Evolutionary conservation across 2,329 filamentous ascomycete genomes (phyloP).

Genomic region (Stachybotrys chlorohalonatus): DNA sequence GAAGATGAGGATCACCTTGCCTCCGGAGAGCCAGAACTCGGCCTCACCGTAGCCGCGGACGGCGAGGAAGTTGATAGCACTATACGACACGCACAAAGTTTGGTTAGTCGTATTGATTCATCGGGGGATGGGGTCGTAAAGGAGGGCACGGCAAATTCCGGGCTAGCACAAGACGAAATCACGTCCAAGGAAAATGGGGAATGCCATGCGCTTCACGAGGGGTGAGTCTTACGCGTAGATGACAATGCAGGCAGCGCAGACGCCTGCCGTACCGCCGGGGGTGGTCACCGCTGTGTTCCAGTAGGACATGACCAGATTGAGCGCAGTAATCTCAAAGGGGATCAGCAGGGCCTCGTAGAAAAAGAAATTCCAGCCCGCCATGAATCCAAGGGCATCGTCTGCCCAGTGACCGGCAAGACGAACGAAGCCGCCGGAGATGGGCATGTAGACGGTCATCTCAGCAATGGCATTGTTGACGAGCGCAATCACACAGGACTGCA

Average conservation of each 20-base stretch:
- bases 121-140: constrained; percentile 1
- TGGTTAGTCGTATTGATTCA: constrained; percentile 13
- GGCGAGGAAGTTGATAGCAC: constrained; percentile 53
- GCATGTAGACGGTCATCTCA: constrained; percentile 56
- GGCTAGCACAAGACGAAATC: constrained; percentile 1
- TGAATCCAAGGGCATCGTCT: constrained; percentile 55
- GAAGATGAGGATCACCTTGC: constrained; percentile 58
- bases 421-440: constrained; percentile 54
- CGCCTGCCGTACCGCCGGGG: constrained; percentile 57
- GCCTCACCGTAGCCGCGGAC: constrained; percentile 61
- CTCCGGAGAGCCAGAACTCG: constrained; percentile 58
- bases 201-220: background rate
- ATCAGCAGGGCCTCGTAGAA: constrained; percentile 34
- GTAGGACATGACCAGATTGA: constrained; percentile 32
- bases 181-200: constrained; percentile 3
- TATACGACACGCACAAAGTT: constrained; percentile 18
- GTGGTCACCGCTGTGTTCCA: constrained; percentile 37
- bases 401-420: constrained; percentile 57
- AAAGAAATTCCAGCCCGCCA: constrained; percentile 35
- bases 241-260: constrained; percentile 47
- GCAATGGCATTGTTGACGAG: constrained; percentile 57
- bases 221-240: constrained; percentile 42
- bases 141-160: background rate
- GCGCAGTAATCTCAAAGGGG: constrained; percentile 32
- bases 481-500: constrained; percentile 47